Evolutionary conservation across 2,329 filamentous ascomycete genomes (phyloP).

Genomic region (Diaporthe capsici): DNA sequence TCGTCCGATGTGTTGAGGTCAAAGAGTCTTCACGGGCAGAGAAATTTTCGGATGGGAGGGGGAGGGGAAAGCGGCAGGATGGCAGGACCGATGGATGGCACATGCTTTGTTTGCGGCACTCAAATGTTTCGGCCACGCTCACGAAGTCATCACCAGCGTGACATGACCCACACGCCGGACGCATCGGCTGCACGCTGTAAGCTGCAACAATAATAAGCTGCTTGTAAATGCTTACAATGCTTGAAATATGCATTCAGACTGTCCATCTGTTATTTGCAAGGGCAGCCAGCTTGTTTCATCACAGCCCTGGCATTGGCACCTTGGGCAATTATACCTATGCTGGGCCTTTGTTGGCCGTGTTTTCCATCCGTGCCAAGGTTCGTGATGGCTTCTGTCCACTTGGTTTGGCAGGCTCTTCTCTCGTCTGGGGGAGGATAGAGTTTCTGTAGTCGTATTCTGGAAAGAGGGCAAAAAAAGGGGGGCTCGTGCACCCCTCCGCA

Average conservation of each 20-base stretch:
- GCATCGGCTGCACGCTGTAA: neutral
- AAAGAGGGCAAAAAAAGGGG: conserved; percentile 17
- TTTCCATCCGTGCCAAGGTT: neutral
- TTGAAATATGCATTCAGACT: conserved; percentile 2
- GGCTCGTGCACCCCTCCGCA: conserved; percentile 25
- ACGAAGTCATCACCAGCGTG: conserved; percentile 24
- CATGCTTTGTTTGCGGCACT: conserved; percentile 29
- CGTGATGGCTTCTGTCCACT: conserved; percentile 17
- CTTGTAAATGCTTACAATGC: conserved; percentile 1
- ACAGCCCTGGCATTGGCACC: conserved; percentile 5
- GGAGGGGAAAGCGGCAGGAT: neutral
- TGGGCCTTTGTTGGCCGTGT: neutral
- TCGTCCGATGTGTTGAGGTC: conserved; percentile 14
- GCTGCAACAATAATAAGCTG: conserved; percentile 1
- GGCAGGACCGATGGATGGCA: conserved; percentile 9
- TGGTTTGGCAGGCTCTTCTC: neutral
- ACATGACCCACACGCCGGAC: conserved; percentile 25
- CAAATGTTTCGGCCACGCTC: conserved; percentile 24
- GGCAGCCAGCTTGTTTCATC: conserved; percentile 15
- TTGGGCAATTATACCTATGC: neutral
- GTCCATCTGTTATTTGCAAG: conserved; percentile 1
- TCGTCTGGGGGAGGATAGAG: conserved; percentile 7
- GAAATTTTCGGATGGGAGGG: conserved; percentile 25
- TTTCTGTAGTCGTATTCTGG: conserved; percentile 8
- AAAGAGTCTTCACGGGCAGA: conserved; percentile 14